Evolutionary conservation across 176 grass and related monocot genomes (phyloP), one percentile per base, ranked within the genome.

Genomic region (Juncus effusus): DNA sequence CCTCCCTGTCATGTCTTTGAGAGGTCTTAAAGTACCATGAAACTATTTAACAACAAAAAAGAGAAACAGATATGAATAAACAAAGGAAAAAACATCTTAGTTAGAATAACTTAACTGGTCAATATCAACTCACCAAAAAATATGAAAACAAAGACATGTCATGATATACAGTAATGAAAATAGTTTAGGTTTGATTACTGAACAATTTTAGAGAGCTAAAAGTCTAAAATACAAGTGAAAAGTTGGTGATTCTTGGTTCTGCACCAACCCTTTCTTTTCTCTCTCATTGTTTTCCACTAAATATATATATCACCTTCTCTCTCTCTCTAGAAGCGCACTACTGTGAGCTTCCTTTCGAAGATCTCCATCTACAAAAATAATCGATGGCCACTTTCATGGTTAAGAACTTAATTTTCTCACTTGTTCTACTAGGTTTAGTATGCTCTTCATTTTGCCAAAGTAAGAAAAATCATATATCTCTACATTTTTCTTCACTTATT

Each of bases 131-230:
- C 54, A 71, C 38, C 67, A 40, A 59, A 71, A 58, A 55, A 55
- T 2, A 11, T n/a, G 42, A 54, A 5, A 55, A 13, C 3, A n/a
- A 39, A 55, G 4, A 41, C 42, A 51, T 19, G 42, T 51, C 42
- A 66, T 45, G 38, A 41, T 41, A 6, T 40, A 56, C 67, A 19
- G 44, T 58, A 10, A 12, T 37, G 10, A 73, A 40, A 53, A 6
- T 9, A 38, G 50, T 90, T 87, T 96, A 95, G 87, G 84, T 96
- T 68, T 68, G 83, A 96, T 90, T 87, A 65, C 3, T 54, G 75
- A 40, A 60, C 19, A 40, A 16, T 28, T 54, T 77, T 36, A 16
- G 16, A 54, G 66, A 76, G 55, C 0, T 56, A 13, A 65, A 77
- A 83, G 82, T 85, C 78, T 51, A 56, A 2, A 76, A 47, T 64